These are phyloP conservation scores for Gossypium longicalyx DNA, from an alignment of 345 rosid species.

Conservation along the genomic window DNA sequence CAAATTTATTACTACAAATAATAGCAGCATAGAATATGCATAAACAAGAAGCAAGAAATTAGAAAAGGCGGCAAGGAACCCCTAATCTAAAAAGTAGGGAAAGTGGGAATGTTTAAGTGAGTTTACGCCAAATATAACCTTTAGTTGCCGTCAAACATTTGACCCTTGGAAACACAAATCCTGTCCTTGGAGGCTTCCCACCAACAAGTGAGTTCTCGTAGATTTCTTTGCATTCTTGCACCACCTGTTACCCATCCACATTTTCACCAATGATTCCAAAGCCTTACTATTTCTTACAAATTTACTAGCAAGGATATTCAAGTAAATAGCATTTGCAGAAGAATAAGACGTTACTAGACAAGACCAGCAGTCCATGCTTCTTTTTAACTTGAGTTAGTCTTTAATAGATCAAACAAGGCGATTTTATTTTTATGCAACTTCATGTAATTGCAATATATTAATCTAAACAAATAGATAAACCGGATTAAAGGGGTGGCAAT, in stretches of 20 bases:
- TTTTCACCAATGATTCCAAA: too few species aligned
- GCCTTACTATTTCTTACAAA: neutral
- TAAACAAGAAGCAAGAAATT: neutral
- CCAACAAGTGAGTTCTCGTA: constrained; percentile 78
- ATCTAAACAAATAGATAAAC: neutral
- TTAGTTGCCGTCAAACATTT: constrained; percentile 71
- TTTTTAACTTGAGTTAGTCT: neutral
- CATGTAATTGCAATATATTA: neutral
- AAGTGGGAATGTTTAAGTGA: constrained; percentile 26
- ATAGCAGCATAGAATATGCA: neutral
- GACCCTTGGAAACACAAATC: constrained; percentile 80
- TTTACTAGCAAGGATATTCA: neutral
- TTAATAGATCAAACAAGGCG: neutral
- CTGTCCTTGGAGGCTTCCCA: constrained; percentile 83
- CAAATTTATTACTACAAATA: neutral
- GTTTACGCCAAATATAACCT: constrained; percentile 74
- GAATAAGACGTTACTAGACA: neutral
- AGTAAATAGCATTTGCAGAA: neutral
- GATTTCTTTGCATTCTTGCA: constrained; percentile 95
- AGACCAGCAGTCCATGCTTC: neutral
- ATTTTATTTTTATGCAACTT: neutral
- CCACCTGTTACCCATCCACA: constrained; percentile 49
- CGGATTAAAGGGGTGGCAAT: neutral
- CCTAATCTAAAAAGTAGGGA: neutral
- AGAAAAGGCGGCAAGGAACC: neutral